A percentile compares a stretch with the other conserved stretches of the same genome.
Evolutionary conservation across 1,139 yeast species (phyloP).

Genomic region (Meyerozyma elateridarum): DNA sequence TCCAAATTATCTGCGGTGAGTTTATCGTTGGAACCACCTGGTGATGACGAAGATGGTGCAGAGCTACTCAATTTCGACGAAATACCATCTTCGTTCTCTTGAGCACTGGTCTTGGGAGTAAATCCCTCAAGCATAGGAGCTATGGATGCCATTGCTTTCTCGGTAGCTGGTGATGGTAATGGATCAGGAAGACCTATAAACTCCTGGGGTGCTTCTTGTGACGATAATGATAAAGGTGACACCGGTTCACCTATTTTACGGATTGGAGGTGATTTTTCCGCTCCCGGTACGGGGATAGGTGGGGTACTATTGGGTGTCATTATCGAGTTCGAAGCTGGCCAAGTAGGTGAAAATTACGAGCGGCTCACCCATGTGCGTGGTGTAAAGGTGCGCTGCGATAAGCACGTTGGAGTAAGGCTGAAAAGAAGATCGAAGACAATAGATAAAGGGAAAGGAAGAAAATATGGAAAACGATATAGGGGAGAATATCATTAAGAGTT

Average conservation of each 20-base stretch:
- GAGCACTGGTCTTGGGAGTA: constrained; percentile 65
- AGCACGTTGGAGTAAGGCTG: too few relatives aligned
- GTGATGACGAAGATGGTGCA: constrained; percentile 9
- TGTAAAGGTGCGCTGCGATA: too few relatives aligned
- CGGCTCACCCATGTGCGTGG: too few relatives aligned
- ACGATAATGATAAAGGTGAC: constrained; percentile 28
- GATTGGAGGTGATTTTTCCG: neutral
- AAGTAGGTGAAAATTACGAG: too few relatives aligned
- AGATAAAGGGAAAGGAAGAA: too few relatives aligned
- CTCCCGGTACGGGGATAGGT: constrained; percentile 4
- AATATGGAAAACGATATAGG: too few relatives aligned
- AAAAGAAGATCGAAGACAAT: too few relatives aligned
- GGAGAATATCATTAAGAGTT: too few relatives aligned
- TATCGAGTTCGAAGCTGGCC: neutral
- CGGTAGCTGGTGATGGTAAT: constrained; percentile 30
- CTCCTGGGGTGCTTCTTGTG: constrained; percentile 13
- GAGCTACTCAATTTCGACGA: constrained; percentile 9
- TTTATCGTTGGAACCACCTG: constrained; percentile 11
- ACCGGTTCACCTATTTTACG: constrained; percentile 17
- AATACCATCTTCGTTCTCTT: constrained; percentile 35
- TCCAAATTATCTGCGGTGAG: constrained; percentile 19
- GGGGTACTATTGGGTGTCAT: constrained; percentile 1
- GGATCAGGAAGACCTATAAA: constrained; percentile 8
- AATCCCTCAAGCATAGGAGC: constrained; percentile 74
- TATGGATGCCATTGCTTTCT: constrained; percentile 67